Evolutionary conservation across 2,329 filamentous ascomycete genomes (phyloP).

Genomic region (Zalaria obscura): DNA sequence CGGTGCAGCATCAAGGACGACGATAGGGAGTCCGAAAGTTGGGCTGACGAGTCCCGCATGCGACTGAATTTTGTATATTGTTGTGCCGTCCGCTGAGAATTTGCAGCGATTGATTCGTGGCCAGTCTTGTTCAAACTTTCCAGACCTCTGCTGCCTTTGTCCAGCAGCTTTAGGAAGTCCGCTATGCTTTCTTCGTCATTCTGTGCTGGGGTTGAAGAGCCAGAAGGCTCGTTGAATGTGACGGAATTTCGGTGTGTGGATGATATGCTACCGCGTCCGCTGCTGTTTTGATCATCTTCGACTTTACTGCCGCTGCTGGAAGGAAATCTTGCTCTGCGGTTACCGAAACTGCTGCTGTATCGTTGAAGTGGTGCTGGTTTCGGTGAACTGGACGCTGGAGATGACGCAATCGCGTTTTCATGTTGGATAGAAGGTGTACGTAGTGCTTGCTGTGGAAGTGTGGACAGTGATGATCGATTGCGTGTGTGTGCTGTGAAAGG

Average conservation of each 20-base stretch:
- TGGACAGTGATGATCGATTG: constrained; percentile 59
- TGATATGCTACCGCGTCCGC: constrained; percentile 61
- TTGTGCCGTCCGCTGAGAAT: constrained; percentile 61
- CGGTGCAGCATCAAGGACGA: constrained; percentile 76
- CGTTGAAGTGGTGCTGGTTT: constrained; percentile 63
- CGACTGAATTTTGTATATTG: constrained; percentile 74
- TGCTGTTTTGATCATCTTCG: constrained; percentile 65
- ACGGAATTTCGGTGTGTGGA: constrained; percentile 64
- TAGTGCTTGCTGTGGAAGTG: constrained; percentile 60
- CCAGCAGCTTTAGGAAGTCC: constrained; percentile 79
- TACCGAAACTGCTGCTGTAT: constrained; percentile 90
- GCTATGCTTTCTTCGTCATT: constrained; percentile 88
- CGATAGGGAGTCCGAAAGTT: constrained; percentile 82
- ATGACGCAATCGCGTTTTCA: constrained; percentile 48
- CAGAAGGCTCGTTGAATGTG: constrained; percentile 54
- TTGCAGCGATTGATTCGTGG: constrained; percentile 31
- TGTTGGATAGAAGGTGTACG: constrained; percentile 49
- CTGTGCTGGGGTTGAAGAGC: constrained; percentile 49
- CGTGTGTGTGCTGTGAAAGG: constrained; percentile 35
- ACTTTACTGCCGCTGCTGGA: constrained; percentile 56
- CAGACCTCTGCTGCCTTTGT: constrained; percentile 73
- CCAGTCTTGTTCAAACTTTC: constrained; percentile 61
- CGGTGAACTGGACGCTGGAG: constrained; percentile 61
- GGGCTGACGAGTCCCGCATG: constrained; percentile 81
- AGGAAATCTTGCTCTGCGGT: constrained; percentile 65